Conservation (phyloP, 1,284 basidiomycete genomes). For the Moniliella sp. region DNA sequence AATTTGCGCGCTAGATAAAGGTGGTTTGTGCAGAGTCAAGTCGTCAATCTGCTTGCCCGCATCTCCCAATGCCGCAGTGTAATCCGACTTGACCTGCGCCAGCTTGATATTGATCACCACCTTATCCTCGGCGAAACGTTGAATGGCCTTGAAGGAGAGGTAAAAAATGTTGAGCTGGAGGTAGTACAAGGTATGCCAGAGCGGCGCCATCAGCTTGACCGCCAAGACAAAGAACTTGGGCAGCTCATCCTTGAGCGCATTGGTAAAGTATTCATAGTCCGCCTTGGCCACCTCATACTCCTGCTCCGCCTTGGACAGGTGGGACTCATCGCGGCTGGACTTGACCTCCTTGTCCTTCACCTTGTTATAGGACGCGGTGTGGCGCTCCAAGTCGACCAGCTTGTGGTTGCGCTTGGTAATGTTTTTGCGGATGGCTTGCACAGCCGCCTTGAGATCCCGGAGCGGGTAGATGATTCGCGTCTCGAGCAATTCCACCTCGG, state of each 20-base stretch:
- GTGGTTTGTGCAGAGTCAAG: slow-evolving; percentile 17
- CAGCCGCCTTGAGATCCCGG: slow-evolving; percentile 64
- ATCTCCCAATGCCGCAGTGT: slow-evolving; percentile 60
- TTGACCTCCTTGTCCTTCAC: slow-evolving; percentile 69
- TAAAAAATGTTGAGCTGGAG: slow-evolving; percentile 97
- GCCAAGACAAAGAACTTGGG: slow-evolving; percentile 71
- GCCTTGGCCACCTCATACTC: slow-evolving; percentile 82
- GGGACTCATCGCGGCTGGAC: slow-evolving; percentile 32
- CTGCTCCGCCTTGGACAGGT: slow-evolving; percentile 59
- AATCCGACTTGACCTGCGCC: slow-evolving; percentile 47
- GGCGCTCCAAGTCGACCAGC: slow-evolving; percentile 80
- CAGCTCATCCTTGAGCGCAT: slow-evolving; percentile 67
- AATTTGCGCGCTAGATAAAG: slow-evolving; percentile 10
- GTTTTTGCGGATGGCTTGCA: slow-evolving; percentile 77
- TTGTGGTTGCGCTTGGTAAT: slow-evolving; percentile 94
- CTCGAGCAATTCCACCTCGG: slow-evolving; percentile 86
- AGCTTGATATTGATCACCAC: slow-evolving; percentile 54
- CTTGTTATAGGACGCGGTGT: slow-evolving; percentile 85
- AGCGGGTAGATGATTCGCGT: slow-evolving; percentile 60
- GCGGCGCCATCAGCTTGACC: slow-evolving; percentile 73
- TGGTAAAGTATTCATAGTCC: slow-evolving; percentile 93
- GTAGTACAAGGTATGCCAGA: slow-evolving; percentile 96
- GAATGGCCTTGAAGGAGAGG: slow-evolving; percentile 73
- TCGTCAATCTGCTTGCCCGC: slow-evolving; percentile 42
- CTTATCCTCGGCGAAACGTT: slow-evolving; percentile 56